Base-by-base conservation (phyloP, 768 basidiomycete species). In the Leccinum rimulosum region DNA sequence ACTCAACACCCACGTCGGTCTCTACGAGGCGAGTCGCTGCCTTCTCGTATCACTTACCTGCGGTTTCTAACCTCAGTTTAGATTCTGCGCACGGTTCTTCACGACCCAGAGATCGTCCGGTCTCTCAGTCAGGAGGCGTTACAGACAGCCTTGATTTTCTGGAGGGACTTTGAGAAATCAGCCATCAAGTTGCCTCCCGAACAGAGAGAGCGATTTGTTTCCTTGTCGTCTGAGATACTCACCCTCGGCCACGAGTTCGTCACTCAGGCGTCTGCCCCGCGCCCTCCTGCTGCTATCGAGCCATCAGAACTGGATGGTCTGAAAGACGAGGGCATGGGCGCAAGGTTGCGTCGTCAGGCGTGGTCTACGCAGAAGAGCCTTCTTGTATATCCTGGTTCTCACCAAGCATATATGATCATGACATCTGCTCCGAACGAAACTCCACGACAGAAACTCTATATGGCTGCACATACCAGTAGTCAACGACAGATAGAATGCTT, bases 121-220 rank as follows among this genome's bases (percentile, higher is more conserved):
- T 84, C 84, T 1, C 80, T 93, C 54, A 82, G 80, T 52, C 83
- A 82, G 12, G 92, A 93, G 68, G 92, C 88, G n/a, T 76, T 84
- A 55, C 85, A 89, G 63, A 94, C 95, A 6, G 95, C 97, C 30
- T 80, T 91, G 25, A 95, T 95, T 60, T 98, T 98, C 75, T 89
- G 93, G 83, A 83, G 90, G 50, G 97, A 98, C 79, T 99, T 99
- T 74, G 93, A 97, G 70, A 95, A 95, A 73, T 98, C 95, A 14
- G 96, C 93, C 9, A 95, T 98, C 62, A 83, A 95, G 70, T 81
- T 99, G 12, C 88, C 93, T 10, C 83, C 88, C 0, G 79, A 79
- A 10, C 80, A 93, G 65, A 84, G 97, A 43, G 79, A 84, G 36
- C 86, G 83, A 61, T 98, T 97, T 62, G 94, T 99, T 17, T 84